These are phyloP conservation scores for Trichoderma atrobrunneum DNA, from an alignment of 2,329 filamentous ascomycete genomes.

Conservation along the genomic window DNA sequence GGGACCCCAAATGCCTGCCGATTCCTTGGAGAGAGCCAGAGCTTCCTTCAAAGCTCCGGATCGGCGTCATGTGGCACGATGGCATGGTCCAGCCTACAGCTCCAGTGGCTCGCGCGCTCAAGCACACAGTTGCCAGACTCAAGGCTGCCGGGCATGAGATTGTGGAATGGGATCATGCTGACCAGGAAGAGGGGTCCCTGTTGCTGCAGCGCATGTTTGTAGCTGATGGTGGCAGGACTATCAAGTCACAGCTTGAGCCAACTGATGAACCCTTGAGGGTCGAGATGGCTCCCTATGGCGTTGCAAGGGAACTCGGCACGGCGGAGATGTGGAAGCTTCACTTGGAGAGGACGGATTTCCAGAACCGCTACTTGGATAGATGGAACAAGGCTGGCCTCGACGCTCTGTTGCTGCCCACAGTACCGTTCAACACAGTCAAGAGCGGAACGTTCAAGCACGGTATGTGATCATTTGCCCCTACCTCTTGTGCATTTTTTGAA, in stretches of 20 bases:
- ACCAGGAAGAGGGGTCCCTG: conserved; percentile 38
- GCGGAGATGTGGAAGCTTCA: conserved; percentile 50
- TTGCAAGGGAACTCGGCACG: conserved; percentile 39
- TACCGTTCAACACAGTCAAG: conserved; percentile 43
- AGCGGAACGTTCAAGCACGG: conserved; percentile 44
- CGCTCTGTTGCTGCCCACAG: conserved; percentile 59
- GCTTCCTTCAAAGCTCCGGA: conserved; percentile 43
- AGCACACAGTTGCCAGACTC: conserved; percentile 43
- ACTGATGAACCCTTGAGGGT: conserved; percentile 44
- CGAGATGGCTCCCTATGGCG: conserved; percentile 36
- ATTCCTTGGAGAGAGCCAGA: conserved; percentile 51
- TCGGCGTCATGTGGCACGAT: conserved; percentile 65
- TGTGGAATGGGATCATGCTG: conserved; percentile 48
- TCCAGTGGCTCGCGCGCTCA: conserved; percentile 57
- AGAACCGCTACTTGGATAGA: conserved; percentile 45
- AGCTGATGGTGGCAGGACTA: conserved; percentile 45
- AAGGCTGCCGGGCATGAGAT: conserved; percentile 48
- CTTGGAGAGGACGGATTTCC: conserved; percentile 43
- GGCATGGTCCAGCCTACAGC: conserved; percentile 64
- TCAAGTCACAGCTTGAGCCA: conserved; percentile 37
- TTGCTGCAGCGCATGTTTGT: conserved; percentile 47
- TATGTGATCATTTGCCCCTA: conserved; percentile 24
- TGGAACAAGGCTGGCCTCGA: conserved; percentile 53
- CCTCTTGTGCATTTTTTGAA: not conserved
- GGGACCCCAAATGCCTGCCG: conserved; percentile 56